phyloP scores from a whole-genome alignment of 148 eudicot genomes.

The Heliosperma pusillum region DNA sequence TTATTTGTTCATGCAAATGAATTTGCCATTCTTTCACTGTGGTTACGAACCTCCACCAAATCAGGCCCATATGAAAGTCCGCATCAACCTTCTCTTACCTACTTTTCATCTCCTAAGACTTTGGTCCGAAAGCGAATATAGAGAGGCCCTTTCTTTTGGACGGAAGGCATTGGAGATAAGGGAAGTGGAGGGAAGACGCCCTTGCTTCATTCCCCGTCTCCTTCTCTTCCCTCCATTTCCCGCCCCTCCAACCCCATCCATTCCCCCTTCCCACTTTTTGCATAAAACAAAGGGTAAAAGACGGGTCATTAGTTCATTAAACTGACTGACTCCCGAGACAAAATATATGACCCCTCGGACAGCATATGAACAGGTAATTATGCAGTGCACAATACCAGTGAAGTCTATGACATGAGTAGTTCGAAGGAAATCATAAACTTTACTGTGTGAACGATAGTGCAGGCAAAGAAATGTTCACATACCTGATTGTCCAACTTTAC shows the following conservation, averaged over 20 bases:
- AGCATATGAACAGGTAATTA: not conserved
- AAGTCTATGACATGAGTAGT: not conserved
- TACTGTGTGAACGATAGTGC: not conserved
- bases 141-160: not conserved
- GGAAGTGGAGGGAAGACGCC: not conserved
- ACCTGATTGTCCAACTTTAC: conserved; percentile 77
- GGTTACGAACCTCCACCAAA: not conserved
- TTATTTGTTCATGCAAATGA: not conserved
- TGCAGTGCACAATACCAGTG: not conserved
- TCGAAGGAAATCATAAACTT: not conserved
- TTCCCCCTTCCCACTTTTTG: no score
- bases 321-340: not conserved
- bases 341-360: not conserved
- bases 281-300: not conserved
- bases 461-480: conserved; percentile 13
- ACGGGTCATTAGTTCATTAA: not conserved
- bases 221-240: not conserved
- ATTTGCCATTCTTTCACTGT: not conserved
- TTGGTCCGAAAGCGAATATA: not conserved
- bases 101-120: not conserved
- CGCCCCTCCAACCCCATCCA: no score
- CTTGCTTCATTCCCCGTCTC: not conserved
- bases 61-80: not conserved
- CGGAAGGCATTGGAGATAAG: not conserved
- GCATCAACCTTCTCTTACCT: not conserved